phyloP scores from a whole-genome alignment of 345 rosid species.

The Brassica carinata region DNA sequence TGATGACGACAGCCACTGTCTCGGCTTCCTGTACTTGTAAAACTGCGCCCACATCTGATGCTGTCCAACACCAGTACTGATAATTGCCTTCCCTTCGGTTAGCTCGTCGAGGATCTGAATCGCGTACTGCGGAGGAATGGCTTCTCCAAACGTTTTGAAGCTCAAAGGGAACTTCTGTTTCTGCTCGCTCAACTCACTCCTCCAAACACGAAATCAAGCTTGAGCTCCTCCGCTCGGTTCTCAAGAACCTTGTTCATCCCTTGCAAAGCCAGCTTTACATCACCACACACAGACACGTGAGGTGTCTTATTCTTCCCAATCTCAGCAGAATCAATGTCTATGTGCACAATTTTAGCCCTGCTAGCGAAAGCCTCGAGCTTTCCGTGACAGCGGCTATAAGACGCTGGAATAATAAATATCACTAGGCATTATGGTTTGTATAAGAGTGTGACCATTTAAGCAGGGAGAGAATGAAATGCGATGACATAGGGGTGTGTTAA shows the following conservation, averaged over 20 bases:
- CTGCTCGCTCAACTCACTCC: conserved; percentile 70
- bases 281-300: conserved; percentile 85
- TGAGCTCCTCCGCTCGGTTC: conserved; percentile 46
- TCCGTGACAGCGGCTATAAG: conserved; percentile 35
- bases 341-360: conserved; percentile 90
- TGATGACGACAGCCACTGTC: conserved; percentile 88
- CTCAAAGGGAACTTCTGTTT: conserved; percentile 65
- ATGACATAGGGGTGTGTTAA: no score
- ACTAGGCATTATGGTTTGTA: no score
- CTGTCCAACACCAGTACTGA: conserved; percentile 96
- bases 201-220: conserved; percentile 72
- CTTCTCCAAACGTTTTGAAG: conserved; percentile 84
- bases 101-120: conserved; percentile 87
- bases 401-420: no score
- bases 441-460: no score
- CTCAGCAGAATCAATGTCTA: conserved; percentile 93
- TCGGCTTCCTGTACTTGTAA: conserved; percentile 85
- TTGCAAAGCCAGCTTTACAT: conserved; percentile 75
- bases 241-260: conserved; percentile 73
- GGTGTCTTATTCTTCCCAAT: conserved; percentile 99
- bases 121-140: conserved; percentile 92
- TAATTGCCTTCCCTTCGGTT: conserved; percentile 78
- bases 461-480: no score
- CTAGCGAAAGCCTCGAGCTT: conserved; percentile 97
- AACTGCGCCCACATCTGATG: conserved; percentile 99